phyloP scores from a whole-genome alignment of 176 grass and related monocot species.

The Carex scoparia region DNA sequence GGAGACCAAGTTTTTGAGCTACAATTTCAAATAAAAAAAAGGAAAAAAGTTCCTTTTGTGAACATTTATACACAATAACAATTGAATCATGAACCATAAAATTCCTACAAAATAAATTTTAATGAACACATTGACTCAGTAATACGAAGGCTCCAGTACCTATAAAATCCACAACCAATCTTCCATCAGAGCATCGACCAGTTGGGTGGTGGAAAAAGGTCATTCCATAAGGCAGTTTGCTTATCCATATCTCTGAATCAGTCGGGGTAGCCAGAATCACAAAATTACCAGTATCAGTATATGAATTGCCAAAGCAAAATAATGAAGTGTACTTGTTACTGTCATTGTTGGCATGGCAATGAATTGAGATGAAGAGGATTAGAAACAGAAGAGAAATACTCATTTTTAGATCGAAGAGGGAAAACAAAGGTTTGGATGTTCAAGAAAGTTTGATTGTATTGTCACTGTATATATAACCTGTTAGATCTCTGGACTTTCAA shows the following conservation, averaged over 20 bases:
- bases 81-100: background rate
- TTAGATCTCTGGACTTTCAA: background rate
- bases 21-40: background rate
- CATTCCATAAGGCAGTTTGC: slow-evolving; percentile 1
- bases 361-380: background rate
- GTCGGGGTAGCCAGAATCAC: background rate
- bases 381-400: background rate
- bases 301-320: slow-evolving; percentile 23
- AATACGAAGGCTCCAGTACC: background rate
- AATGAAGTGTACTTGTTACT: slow-evolving; percentile 17
- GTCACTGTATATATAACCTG: background rate
- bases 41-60: background rate
- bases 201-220: slow-evolving; percentile 21
- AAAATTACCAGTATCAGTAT: slow-evolving; percentile 23
- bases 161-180: slow-evolving; percentile 19
- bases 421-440: slow-evolving; percentile 8
- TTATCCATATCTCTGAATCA: slow-evolving; percentile 4
- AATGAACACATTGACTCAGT: background rate
- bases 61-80: background rate
- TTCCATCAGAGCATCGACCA: slow-evolving; percentile 22
- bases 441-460: background rate
- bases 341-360: slow-evolving; percentile 11
- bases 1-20: slow-evolving; percentile 58
- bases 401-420: background rate
- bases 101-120: background rate